Conservation (phyloP, 768 basidiomycete genomes). For the Cyathus striatus region DNA sequence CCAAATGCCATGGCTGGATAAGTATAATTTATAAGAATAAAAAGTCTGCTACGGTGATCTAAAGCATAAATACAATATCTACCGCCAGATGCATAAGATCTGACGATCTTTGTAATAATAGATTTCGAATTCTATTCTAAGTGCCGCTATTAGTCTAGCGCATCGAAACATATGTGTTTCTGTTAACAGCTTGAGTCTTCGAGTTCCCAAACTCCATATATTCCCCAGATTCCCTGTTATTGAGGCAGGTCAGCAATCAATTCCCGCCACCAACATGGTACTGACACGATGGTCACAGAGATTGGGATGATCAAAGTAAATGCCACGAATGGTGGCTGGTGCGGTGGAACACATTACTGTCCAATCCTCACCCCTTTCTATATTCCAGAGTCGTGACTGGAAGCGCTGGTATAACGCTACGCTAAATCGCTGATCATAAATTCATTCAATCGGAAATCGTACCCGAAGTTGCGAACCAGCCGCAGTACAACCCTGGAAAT, state of each 20-base stretch:
- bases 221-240: slow-evolving; percentile 22
- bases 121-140: no score
- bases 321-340: slow-evolving; percentile 19
- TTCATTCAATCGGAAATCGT: neutral
- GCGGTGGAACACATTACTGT: slow-evolving; percentile 20
- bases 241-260: slow-evolving; percentile 4
- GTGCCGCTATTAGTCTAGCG: no score
- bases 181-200: slow-evolving; percentile 20
- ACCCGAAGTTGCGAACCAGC: slow-evolving; percentile 18
- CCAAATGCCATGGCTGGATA: slow-evolving; percentile 27
- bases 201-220: slow-evolving; percentile 26
- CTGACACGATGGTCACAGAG: slow-evolving; percentile 23
- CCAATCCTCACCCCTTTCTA: slow-evolving; percentile 20
- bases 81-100: no score
- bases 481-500: slow-evolving; percentile 20
- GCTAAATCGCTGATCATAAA: neutral
- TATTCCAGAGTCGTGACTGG: slow-evolving; percentile 19
- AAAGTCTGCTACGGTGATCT: neutral
- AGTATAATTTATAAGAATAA: slow-evolving; percentile 2
- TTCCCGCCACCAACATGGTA: neutral
- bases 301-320: slow-evolving; percentile 15
- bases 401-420: slow-evolving; percentile 15
- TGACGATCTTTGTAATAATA: no score
- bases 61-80: neutral
- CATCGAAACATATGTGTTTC: neutral